Conservation (phyloP, 83 land plant species). For the Diphasiastrum complanatum region DNA sequence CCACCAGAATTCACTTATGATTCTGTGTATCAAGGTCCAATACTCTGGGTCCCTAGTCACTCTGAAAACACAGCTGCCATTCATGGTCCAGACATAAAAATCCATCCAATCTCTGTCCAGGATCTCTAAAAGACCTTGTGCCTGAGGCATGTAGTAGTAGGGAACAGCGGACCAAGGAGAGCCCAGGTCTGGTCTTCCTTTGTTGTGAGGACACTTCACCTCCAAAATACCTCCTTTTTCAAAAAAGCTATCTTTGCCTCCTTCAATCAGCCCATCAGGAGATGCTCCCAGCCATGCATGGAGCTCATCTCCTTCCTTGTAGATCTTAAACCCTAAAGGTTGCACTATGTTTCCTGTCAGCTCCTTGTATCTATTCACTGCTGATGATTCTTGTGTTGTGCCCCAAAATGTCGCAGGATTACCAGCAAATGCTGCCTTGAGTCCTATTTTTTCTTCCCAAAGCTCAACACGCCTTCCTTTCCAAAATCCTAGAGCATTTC, state of each 20-base stretch:
- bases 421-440: slow-evolving; percentile 38
- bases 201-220: slow-evolving; percentile 56
- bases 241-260: slow-evolving; percentile 7
- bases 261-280: slow-evolving; percentile 50
- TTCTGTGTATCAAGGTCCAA: slow-evolving; percentile 38
- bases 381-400: slow-evolving; percentile 40
- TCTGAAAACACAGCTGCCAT: slow-evolving; percentile 47
- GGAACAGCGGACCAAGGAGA: slow-evolving; percentile 49
- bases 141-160: slow-evolving; percentile 52
- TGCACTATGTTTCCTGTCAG: slow-evolving; percentile 50
- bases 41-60: slow-evolving; percentile 39
- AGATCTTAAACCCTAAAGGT: slow-evolving; percentile 37
- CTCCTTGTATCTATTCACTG: slow-evolving; percentile 41
- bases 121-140: slow-evolving; percentile 63
- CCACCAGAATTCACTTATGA: slow-evolving; percentile 61
- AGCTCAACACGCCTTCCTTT: slow-evolving; percentile 40
- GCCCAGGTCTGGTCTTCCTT: slow-evolving; percentile 21
- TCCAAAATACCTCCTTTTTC: slow-evolving; percentile 42
- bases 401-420: slow-evolving; percentile 49
- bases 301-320: slow-evolving; percentile 22
- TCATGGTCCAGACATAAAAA: slow-evolving; percentile 57
- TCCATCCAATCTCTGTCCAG: slow-evolving; percentile 61
- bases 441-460: slow-evolving; percentile 55
- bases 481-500: slow-evolving; percentile 53
- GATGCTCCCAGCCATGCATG: slow-evolving; percentile 62